Evolutionary conservation across 495 filamentous ascomycete species (phyloP).

Genomic region (Antarctomyces pellizariae): DNA sequence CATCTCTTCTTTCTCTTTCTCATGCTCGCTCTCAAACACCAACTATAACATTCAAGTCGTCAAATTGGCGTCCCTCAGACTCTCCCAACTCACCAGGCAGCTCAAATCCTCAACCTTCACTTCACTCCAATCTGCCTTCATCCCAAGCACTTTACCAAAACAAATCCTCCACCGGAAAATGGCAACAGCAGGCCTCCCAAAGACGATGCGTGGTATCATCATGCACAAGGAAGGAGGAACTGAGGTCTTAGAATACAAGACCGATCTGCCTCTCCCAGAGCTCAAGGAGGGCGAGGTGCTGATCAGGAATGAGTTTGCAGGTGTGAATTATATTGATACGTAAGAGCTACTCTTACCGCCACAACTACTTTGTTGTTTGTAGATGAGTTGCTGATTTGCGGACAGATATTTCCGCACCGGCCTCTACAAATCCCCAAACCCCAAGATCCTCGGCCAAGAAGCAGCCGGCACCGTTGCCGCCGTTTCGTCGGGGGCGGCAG

Average conservation of each 20-base stretch:
- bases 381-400: too few species aligned
- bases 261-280: constrained; percentile 51
- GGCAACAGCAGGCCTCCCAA: too few species aligned
- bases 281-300: constrained; percentile 50
- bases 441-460: constrained; percentile 69
- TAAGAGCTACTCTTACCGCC: constrained; percentile 23
- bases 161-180: too few species aligned
- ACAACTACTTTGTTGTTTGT: too few species aligned
- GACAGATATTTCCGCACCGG: constrained; percentile 77
- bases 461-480: constrained; percentile 33
- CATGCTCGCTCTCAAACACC: too few species aligned
- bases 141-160: too few species aligned
- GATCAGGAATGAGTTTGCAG: constrained; percentile 63
- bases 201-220: constrained; percentile 52
- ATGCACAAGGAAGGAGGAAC: constrained; percentile 56
- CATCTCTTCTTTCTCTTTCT: too few species aligned
- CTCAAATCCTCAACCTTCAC: too few species aligned
- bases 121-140: too few species aligned
- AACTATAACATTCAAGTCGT: too few species aligned
- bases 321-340: constrained; percentile 73
- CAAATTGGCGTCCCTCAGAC: too few species aligned
- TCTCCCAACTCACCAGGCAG: too few species aligned
- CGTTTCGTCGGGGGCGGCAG: constrained; percentile 13
- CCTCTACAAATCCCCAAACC: constrained; percentile 55
- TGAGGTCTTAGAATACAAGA: constrained; percentile 55